These are phyloP conservation scores for Eremomyces bilateralis DNA, from an alignment of 495 filamentous ascomycete species.

Conservation along the genomic window DNA sequence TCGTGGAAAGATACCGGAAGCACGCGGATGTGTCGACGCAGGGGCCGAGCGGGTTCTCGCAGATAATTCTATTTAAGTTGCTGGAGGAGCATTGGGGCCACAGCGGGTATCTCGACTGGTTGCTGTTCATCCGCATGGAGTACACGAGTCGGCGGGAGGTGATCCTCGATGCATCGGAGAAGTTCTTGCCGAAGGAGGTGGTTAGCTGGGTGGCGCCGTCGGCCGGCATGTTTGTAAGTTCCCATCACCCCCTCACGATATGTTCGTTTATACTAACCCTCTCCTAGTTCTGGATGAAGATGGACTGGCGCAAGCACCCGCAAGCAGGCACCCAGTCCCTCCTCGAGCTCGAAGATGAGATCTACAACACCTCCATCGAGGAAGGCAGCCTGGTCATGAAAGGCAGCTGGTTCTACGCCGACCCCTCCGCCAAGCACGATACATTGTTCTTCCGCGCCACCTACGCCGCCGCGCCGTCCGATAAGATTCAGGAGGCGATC, in stretches of 20 bases:
- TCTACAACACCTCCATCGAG: slow-evolving; percentile 52
- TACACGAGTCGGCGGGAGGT: slow-evolving; percentile 62
- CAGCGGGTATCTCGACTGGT: slow-evolving; percentile 72
- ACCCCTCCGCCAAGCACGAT: slow-evolving; percentile 24
- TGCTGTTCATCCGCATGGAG: slow-evolving; percentile 60
- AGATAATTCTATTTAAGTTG: slow-evolving; percentile 68
- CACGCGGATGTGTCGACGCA: slow-evolving; percentile 64
- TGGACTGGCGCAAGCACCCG: slow-evolving; percentile 60
- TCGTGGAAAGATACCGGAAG: slow-evolving; percentile 56
- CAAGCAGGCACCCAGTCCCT: slow-evolving; percentile 29
- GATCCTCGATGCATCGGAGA: slow-evolving; percentile 66
- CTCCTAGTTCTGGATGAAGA: slow-evolving; percentile 55
- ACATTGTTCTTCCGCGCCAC: slow-evolving; percentile 74
- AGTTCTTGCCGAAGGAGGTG: slow-evolving; percentile 50
- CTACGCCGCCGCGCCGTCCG: slow-evolving; percentile 55
- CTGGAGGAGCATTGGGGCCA: slow-evolving; percentile 92
- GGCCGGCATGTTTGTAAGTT: slow-evolving; percentile 93
- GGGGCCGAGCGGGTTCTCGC: slow-evolving; percentile 61
- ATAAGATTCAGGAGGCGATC: slow-evolving; percentile 62
- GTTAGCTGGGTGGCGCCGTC: slow-evolving; percentile 64
- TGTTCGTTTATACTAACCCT: background rate
- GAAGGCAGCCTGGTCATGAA: slow-evolving; percentile 53
- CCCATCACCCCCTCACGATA: background rate
- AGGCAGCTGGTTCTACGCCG: slow-evolving; percentile 76
- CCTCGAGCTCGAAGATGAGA: slow-evolving; percentile 57